Base-by-base conservation (phyloP, 2,329 filamentous ascomycete genomes). In the Sarocladiaceae sp. region DNA sequence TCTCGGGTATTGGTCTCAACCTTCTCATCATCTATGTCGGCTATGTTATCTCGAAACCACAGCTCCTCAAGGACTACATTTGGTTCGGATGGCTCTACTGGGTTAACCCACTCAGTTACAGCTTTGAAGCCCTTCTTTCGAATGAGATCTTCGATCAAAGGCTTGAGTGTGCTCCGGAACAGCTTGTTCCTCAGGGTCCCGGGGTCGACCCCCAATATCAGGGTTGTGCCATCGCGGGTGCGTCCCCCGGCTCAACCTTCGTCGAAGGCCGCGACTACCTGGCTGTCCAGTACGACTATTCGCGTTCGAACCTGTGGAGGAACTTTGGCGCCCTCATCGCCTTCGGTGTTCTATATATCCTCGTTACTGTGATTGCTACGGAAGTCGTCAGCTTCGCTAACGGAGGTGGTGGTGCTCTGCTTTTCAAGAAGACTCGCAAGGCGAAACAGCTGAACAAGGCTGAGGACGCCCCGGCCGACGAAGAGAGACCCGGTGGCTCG, bases 251-350 rank as follows among this genome's bases (percentile, higher is more conserved):
- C 13, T 59, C 62, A 4, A 50, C 50, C 1, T 52, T 55, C 3
- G 72, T 84, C 9, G 55, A 63, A 1, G 82, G 82, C 0, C 67
- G 70, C 23, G 63, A 64, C 5, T 85, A 80, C 45, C 60, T 83
- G 37, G 51, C 58, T 21, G 54, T 66, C 3, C 66, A 68, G n/a
- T 81, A 74, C 52, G 59, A 66, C 26, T 85, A 83, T 57, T 64
- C 62, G 29, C 63, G 72, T 19, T 62, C 62, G 3, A 70, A 85
- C 53, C 61, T 79, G 26, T 85, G 82, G 81, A 76, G 85, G 6
- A 88, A 89, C 60, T 87, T 83, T 54, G 85, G 82, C 18, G 79
- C 88, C 2, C 63, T 89, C 9, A 77, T 89, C 46, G 85, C 82
- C 1, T 90, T 85, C 51, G 73, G 76, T 0, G 74, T 84, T 0